These are phyloP conservation scores for Paxillus rubicundulus DNA, from an alignment of 768 basidiomycete genomes.

Conservation along the genomic window DNA sequence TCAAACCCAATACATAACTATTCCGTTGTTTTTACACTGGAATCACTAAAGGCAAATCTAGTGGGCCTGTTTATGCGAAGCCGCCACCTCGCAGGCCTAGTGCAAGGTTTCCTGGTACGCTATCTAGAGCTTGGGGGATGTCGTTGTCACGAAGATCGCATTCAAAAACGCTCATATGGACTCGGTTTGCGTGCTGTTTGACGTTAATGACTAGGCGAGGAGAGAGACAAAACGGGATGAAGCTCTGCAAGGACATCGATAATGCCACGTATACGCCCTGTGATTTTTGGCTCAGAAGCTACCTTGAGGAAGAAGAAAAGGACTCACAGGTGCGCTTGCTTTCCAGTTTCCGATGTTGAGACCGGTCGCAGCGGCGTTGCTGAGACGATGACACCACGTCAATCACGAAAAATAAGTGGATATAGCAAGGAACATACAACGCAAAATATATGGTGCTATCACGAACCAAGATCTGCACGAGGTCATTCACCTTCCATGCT, in stretches of 20 bases:
- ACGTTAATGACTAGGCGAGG: conserved; percentile 20
- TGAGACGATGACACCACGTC: not conserved
- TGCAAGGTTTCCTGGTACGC: too few relatives aligned
- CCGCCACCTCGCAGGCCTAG: too few relatives aligned
- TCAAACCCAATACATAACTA: too few relatives aligned
- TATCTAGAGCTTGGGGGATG: too few relatives aligned
- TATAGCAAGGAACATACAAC: conserved; percentile 7
- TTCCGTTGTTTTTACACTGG: too few relatives aligned
- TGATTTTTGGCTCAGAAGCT: not conserved
- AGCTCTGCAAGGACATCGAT: conserved; percentile 14
- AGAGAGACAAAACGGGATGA: conserved; percentile 16
- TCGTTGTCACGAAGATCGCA: not conserved
- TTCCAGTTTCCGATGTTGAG: conserved; percentile 1
- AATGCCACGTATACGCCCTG: conserved; percentile 10
- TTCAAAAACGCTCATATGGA: conserved; percentile 3
- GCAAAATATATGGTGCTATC: conserved; percentile 21
- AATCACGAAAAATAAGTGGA: not conserved
- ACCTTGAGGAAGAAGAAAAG: not conserved
- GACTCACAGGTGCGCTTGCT: not conserved
- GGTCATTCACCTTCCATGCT: conserved; percentile 2
- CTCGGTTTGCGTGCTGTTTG: conserved; percentile 9
- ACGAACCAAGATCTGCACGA: conserved; percentile 13
- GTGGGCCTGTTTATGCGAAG: too few relatives aligned
- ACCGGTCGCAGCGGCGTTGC: conserved; percentile 1
- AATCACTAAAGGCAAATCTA: too few relatives aligned